These are phyloP conservation scores for Bretziella fagacearum DNA, from an alignment of 2,329 filamentous ascomycete species.

Conservation along the genomic window DNA sequence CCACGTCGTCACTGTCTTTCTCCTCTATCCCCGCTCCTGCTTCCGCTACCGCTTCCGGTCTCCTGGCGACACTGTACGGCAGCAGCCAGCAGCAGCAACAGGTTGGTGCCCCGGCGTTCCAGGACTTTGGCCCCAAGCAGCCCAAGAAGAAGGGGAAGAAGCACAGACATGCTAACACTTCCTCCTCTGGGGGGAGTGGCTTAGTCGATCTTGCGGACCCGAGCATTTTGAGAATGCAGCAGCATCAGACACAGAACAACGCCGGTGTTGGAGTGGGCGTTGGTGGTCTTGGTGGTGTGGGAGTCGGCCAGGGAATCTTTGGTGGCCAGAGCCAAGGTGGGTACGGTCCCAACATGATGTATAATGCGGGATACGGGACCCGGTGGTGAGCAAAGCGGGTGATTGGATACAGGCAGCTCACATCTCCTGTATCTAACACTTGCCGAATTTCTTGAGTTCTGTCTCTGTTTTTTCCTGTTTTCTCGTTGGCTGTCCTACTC, in stretches of 20 bases:
- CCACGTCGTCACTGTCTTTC: constrained; percentile 78
- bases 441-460: constrained; percentile 15
- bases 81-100: constrained; percentile 11
- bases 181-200: constrained; percentile 97
- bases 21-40: constrained; percentile 65
- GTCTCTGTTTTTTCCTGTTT: constrained; percentile 16
- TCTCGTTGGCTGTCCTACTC: constrained; percentile 16
- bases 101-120: constrained; percentile 35
- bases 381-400: constrained; percentile 12
- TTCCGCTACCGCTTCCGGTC: constrained; percentile 76
- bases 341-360: constrained; percentile 81
- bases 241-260: constrained; percentile 63
- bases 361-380: constrained; percentile 23
- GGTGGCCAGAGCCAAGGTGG: constrained; percentile 74
- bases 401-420: not conserved
- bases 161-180: constrained; percentile 99
- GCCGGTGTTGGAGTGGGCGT: constrained; percentile 35
- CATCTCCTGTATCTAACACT: constrained; percentile 7
- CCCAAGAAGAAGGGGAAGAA: constrained; percentile 99
- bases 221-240: constrained; percentile 92
- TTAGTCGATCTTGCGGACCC: constrained; percentile 99
- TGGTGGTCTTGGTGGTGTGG: constrained; percentile 13
- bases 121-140: constrained; percentile 90
- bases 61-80: constrained; percentile 82
- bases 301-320: constrained; percentile 67